Evolutionary conservation across 306 rosid genomes (phyloP).

Genomic region (Herpetospermum pedunculosum): DNA sequence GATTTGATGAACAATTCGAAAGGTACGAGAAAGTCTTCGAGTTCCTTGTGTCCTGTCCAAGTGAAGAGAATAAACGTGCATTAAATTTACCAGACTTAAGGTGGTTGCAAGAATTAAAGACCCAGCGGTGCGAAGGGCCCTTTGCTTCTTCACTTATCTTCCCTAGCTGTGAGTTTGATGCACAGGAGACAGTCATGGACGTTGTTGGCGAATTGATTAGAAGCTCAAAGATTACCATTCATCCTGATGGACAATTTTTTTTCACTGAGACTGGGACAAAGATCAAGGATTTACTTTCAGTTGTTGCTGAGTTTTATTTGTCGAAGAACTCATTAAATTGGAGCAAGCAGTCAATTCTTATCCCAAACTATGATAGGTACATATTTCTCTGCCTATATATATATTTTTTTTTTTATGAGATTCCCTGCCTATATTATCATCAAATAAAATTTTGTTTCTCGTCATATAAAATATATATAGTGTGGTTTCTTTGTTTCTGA

Average conservation of each 20-base stretch:
- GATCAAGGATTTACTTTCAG: conserved; percentile 63
- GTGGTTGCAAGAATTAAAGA: conserved; percentile 33
- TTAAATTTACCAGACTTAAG: conserved; percentile 33
- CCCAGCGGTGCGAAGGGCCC: conserved; percentile 20
- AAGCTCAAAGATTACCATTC: conserved; percentile 45
- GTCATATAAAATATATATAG: too few relatives aligned
- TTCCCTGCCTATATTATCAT: too few relatives aligned
- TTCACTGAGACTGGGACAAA: conserved; percentile 46
- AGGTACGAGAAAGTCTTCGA: conserved; percentile 45
- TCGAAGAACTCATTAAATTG: conserved; percentile 26
- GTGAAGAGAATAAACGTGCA: conserved; percentile 32
- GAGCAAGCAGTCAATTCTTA: conserved; percentile 41
- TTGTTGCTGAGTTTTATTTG: conserved; percentile 52
- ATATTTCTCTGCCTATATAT: background rate
- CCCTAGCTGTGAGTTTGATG: conserved; percentile 27
- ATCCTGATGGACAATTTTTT: conserved; percentile 53
- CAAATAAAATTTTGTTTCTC: background rate
- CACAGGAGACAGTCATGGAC: conserved; percentile 43
- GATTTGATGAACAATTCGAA: conserved; percentile 48
- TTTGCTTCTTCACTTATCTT: conserved; percentile 41
- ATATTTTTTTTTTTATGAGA: too few relatives aligned
- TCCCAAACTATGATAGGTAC: conserved; percentile 69
- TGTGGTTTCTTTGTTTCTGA: background rate
- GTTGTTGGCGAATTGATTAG: conserved; percentile 41
- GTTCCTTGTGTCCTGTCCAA: conserved; percentile 35